Percentiles rank a stretch among this genome's conserved stretches.
These are phyloP conservation scores for Neoarthrinium moseri DNA, from an alignment of 2,329 filamentous ascomycete genomes.

Conservation along the genomic window DNA sequence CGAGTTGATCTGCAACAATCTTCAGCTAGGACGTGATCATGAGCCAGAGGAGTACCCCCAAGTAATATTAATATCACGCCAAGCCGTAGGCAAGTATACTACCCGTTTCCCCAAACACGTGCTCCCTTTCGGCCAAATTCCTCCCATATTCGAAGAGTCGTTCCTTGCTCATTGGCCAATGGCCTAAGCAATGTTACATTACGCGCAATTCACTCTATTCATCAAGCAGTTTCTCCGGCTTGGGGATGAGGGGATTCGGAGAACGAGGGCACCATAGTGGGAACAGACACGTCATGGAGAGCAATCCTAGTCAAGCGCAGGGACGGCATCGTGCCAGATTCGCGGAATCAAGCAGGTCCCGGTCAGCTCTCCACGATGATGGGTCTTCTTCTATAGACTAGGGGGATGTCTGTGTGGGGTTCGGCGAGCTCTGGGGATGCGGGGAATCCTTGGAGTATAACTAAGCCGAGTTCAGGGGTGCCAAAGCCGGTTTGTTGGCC, in stretches of 20 bases:
- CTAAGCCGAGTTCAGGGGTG: background rate
- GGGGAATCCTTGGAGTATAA: slow-evolving; percentile 1
- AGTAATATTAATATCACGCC: background rate
- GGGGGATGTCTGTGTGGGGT: background rate
- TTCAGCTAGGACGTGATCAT: background rate
- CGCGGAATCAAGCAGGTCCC: background rate
- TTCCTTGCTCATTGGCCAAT: slow-evolving; percentile 1
- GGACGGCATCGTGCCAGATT: slow-evolving; percentile 2
- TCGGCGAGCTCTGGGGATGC: slow-evolving; percentile 2
- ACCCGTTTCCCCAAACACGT: slow-evolving; percentile 1
- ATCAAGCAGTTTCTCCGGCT: slow-evolving; percentile 10
- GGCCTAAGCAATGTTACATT: background rate
- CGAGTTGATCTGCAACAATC: background rate
- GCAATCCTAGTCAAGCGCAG: background rate
- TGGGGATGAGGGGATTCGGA: background rate
- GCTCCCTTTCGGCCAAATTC: slow-evolving; percentile 1
- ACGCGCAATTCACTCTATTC: background rate
- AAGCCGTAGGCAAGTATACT: background rate
- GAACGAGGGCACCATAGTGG: background rate
- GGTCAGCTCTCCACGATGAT: background rate
- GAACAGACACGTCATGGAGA: background rate
- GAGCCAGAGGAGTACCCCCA: too few relatives aligned
- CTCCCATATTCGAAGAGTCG: background rate
- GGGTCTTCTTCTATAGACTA: background rate
- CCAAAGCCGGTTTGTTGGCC: background rate